Evolutionary conservation across 148 eudicot species (phyloP), one percentile per base, ranked within the genome.

Genomic region (Simmondsia chinensis): DNA sequence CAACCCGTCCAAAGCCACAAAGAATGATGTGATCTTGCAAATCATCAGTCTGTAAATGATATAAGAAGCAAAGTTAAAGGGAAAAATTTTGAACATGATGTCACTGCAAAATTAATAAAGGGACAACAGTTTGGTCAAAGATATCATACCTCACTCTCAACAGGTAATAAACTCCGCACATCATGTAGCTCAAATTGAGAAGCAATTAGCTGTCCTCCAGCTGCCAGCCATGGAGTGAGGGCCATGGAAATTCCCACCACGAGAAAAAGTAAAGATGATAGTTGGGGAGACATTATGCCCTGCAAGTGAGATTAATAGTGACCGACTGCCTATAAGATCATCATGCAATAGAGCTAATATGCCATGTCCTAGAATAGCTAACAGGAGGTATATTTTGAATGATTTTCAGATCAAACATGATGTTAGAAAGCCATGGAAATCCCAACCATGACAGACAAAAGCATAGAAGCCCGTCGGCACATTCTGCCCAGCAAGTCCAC

Each of bases 181-280:
- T 91, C 99, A 61, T 91, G 89, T 57, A 56, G 81, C 72, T 91
- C 99, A 77, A 91, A 86, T 6, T 80, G 89, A 74, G 95, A 81
- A 52, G 99, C 99, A 63, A 91, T 73, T 42, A 91, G 68, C 80
- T 91, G 99, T 43, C 99, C 99, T 56, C 99, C 95, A 66, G 99
- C 99, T 64, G 99, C 95, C 55, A 91, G 73, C 71, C 72, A 91
- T 28, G 99, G 99, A 16, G 99, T 91, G 39, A 91, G 63, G 43
- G 94, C 99, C 99, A 91, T 86, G 42, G 99, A 91, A 48, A 86
- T 70, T 19, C 99, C 99, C 39, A 91, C 99, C 64, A 86, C 86
- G 56, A 91, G 95, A 56, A 91, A 91, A 49, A 91, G 68, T 64
- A 91, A 68, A 41, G 99, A 91, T 22, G 99, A 91, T 65, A 85